These are phyloP conservation scores for Coemansia sp. DNA, from an alignment of 192 early-diverging fungal genomes.

Conservation along the genomic window DNA sequence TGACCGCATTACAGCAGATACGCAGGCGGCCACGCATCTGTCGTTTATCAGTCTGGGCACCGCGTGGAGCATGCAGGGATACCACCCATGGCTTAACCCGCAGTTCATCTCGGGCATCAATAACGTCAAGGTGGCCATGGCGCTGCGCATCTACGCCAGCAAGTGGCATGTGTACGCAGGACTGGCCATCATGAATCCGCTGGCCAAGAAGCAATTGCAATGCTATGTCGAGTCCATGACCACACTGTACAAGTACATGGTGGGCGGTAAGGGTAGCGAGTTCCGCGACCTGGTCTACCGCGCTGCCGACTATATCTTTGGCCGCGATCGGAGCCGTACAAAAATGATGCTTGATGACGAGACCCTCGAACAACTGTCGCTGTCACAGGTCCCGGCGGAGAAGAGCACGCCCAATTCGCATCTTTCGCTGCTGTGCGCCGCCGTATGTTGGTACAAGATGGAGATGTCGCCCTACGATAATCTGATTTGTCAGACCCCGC, in stretches of 20 bases:
- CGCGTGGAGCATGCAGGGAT: slow-evolving; percentile 81
- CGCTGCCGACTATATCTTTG: slow-evolving; percentile 88
- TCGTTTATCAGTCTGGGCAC: slow-evolving; percentile 94
- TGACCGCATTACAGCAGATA: slow-evolving; percentile 95
- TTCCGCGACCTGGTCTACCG: slow-evolving; percentile 70
- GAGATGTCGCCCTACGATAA: slow-evolving; percentile 89
- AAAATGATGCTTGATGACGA: slow-evolving; percentile 78
- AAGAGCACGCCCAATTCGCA: slow-evolving; percentile 84
- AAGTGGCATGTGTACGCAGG: slow-evolving; percentile 99
- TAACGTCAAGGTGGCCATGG: slow-evolving; percentile 94
- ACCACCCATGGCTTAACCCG: slow-evolving; percentile 89
- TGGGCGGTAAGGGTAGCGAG: slow-evolving; percentile 76
- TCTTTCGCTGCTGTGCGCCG: slow-evolving; percentile 89
- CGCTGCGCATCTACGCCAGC: slow-evolving; percentile 88
- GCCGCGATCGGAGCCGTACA: slow-evolving; percentile 56
- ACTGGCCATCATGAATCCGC: slow-evolving; percentile 90
- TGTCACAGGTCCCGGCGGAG: slow-evolving; percentile 76
- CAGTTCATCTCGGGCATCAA: slow-evolving; percentile 92
- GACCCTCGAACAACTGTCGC: slow-evolving; percentile 82
- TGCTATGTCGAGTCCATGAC: slow-evolving; percentile 89
- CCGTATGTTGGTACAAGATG: slow-evolving; percentile 89
- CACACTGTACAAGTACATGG: slow-evolving; percentile 94
- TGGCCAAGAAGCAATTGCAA: slow-evolving; percentile 76
- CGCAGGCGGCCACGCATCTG: slow-evolving; percentile 95
- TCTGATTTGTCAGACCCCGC: slow-evolving; percentile 93